phyloP scores from a whole-genome alignment of 176 grass and related monocot genomes.

The Cenchrus fungigraminus region DNA sequence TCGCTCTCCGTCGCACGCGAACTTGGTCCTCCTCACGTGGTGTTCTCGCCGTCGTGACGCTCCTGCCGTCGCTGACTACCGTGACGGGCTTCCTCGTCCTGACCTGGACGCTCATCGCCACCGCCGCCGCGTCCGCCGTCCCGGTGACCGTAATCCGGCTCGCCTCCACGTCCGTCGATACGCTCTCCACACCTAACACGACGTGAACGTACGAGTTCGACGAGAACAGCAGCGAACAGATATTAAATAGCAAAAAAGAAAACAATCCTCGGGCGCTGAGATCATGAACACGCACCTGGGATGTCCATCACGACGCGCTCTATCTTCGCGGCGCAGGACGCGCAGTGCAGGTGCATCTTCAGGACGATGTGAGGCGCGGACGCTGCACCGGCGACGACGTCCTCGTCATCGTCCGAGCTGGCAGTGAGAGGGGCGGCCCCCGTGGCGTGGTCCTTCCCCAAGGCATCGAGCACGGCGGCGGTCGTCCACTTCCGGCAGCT shows the following conservation, averaged over 20 bases:
- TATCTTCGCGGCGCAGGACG: slow-evolving; percentile 1
- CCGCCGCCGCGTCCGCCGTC: not conserved
- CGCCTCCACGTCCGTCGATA: not conserved
- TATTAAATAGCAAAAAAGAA: not conserved
- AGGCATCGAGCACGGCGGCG: not conserved
- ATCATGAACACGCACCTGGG: not conserved
- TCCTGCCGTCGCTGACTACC: not conserved
- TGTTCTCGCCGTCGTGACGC: not conserved
- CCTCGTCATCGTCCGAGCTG: not conserved
- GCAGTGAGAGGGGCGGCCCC: not conserved
- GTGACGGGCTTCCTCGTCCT: not conserved
- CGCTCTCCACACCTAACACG: slow-evolving; percentile 10
- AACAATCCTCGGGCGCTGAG: not conserved
- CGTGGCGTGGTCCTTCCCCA: not conserved
- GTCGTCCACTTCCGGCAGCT: slow-evolving; percentile 4
- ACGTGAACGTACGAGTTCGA: not conserved
- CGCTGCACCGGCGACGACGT: not conserved
- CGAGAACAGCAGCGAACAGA: not conserved
- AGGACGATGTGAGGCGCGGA: not conserved
- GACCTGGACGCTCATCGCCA: not conserved
- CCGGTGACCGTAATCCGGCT: not conserved
- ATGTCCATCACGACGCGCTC: not conserved
- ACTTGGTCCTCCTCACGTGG: not conserved
- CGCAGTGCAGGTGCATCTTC: not conserved
- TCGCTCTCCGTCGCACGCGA: not conserved